Evolutionary conservation across 2,329 filamentous ascomycete genomes (phyloP).

Genomic region (Fusarium pseudonygamai): DNA sequence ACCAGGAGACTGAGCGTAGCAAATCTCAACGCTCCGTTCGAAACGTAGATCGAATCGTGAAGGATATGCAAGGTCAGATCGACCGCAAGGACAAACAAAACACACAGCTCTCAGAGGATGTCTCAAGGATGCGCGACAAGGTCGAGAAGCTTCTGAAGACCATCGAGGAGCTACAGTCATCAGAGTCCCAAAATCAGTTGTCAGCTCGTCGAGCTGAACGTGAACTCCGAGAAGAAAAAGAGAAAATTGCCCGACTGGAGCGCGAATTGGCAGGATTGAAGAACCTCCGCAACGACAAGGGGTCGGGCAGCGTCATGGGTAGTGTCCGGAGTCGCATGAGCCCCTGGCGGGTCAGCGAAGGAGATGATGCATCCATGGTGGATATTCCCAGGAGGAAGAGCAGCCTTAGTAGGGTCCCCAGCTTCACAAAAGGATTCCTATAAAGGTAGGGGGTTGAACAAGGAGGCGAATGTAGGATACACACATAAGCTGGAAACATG

Average conservation of each 20-base stretch:
- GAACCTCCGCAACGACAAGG: conserved; percentile 74
- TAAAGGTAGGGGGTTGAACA: conserved; percentile 47
- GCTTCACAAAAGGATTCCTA: conserved; percentile 82
- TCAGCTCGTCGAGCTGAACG: conserved; percentile 86
- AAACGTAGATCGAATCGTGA: conserved; percentile 92
- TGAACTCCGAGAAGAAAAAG: conserved; percentile 87
- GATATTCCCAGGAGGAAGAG: conserved; percentile 73
- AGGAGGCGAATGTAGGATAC: conserved; percentile 21
- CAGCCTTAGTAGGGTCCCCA: conserved; percentile 70
- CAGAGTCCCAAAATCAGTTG: conserved; percentile 83
- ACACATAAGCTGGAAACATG: conserved; percentile 25
- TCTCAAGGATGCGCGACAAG: conserved; percentile 87
- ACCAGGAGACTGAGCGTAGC: conserved; percentile 80
- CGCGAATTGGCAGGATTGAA: conserved; percentile 89
- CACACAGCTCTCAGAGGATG: conserved; percentile 81
- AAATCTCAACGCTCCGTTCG: conserved; percentile 88
- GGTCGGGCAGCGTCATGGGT: conserved; percentile 57
- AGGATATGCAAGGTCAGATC: conserved; percentile 91
- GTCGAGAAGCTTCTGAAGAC: conserved; percentile 87
- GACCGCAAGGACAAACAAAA: conserved; percentile 93
- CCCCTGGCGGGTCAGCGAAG: conserved; percentile 50
- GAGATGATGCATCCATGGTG: conserved; percentile 53
- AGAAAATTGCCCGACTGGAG: conserved; percentile 83
- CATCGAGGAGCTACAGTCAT: conserved; percentile 93
- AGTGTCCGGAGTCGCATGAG: conserved; percentile 51